Base-by-base conservation (phyloP, 2,329 filamentous ascomycete species). In the Pseudogymnoascus destructans region DNA sequence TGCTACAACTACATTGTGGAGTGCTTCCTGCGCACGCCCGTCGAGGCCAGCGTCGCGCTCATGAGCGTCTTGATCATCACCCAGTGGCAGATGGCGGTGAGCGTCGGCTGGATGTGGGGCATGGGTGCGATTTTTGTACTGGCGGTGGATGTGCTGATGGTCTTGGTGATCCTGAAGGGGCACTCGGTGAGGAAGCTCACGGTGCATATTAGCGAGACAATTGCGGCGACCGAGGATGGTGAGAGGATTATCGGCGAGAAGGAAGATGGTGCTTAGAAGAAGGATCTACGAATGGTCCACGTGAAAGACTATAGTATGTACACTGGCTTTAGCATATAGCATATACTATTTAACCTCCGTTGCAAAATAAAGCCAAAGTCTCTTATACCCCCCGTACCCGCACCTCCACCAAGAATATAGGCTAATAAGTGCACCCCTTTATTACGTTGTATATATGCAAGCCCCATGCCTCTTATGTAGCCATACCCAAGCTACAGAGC, bases 51-150 rank as follows among this genome's bases (percentile, higher is more conserved):
- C 2, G 64, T 69, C 8, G 60, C 66, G 0, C 59, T 74, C 15
- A 69, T 69, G 0, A 68, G 73, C 13, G 67, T 67, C 17, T 74
- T 74, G 55, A 74, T 72, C 58, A 70, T 73, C 27, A 64, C 68
- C 15, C 65, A 66, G 1, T 75, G 73, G 73, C 67, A 70, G 8
- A 65, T 58, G 4, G 65, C 64, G 6, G 69, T 74, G 1, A 66
- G 66, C 13, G 63, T 71, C 10, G 69, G 68, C 3, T 74, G 73
- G 73, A 68, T 70, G 2, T 73, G 71, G 66, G 72, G 73, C 0
- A 72, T 71, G 65, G 70, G 71, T 66, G 71, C 71, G 1, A 71
- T 74, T 30, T 70, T 73, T n/a, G 62, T 61, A 3, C 42, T 70
- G 0, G 61, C 66, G 5, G 61, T 63, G 0, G 71, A 66, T 27